Evolutionary conservation across 2,329 filamentous ascomycete genomes (phyloP).

Genomic region (Dactylellina drechsleri): DNA sequence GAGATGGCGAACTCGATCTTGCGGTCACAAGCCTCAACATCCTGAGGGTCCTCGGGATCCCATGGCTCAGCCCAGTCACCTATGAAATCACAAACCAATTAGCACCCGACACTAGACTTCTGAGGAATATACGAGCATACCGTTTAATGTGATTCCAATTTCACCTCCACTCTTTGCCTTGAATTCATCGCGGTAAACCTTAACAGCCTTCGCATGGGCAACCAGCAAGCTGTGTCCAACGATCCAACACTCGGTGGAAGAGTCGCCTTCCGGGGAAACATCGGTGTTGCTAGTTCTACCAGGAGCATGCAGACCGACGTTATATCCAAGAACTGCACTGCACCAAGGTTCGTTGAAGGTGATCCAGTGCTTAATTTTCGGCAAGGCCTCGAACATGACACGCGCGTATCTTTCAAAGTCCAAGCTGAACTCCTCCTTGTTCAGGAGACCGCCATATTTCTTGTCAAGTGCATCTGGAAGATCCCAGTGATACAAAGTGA

Average conservation of each 20-base stretch:
- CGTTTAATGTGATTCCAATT: slow-evolving; percentile 89
- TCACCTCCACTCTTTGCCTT: slow-evolving; percentile 76
- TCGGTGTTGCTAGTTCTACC: slow-evolving; percentile 80
- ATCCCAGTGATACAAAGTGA: slow-evolving; percentile 91
- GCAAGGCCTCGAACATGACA: slow-evolving; percentile 77
- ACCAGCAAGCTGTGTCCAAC: slow-evolving; percentile 83
- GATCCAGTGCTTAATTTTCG: slow-evolving; percentile 86
- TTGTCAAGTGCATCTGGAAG: slow-evolving; percentile 80
- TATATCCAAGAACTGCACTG: slow-evolving; percentile 82
- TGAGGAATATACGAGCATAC: slow-evolving; percentile 61
- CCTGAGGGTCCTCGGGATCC: slow-evolving; percentile 78
- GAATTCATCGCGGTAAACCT: slow-evolving; percentile 84
- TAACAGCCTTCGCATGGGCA: slow-evolving; percentile 82
- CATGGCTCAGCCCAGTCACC: slow-evolving; percentile 84
- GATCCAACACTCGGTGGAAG: slow-evolving; percentile 80
- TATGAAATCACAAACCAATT: slow-evolving; percentile 58
- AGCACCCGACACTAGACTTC: slow-evolving; percentile 14
- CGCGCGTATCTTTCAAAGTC: slow-evolving; percentile 84
- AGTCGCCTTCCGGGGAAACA: slow-evolving; percentile 77
- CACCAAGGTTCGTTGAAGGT: slow-evolving; percentile 94
- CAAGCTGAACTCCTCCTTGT: slow-evolving; percentile 81
- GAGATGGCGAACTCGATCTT: slow-evolving; percentile 88
- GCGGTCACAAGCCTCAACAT: slow-evolving; percentile 79
- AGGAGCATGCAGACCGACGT: slow-evolving; percentile 79
- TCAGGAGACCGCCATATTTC: slow-evolving; percentile 82